phyloP scores from a whole-genome alignment of 805 yeast genomes.

The Yamadazyma laniorum region DNA sequence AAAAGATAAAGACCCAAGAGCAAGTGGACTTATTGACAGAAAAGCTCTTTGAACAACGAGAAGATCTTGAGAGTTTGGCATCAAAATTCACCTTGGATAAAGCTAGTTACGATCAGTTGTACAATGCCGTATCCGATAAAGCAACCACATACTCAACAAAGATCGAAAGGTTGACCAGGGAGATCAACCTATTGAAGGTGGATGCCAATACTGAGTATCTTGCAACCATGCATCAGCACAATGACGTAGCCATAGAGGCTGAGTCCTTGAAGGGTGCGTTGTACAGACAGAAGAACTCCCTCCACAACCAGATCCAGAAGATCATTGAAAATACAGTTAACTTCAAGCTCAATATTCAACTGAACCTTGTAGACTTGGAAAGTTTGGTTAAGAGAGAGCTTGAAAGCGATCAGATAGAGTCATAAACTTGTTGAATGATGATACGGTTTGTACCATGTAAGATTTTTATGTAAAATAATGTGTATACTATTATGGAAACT shows the following conservation, averaged over 20 bases:
- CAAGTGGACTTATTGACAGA: slow-evolving; percentile 56
- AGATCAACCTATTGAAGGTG: slow-evolving; percentile 48
- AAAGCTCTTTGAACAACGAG: slow-evolving; percentile 54
- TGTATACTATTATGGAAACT: slow-evolving; percentile 9
- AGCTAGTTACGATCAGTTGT: slow-evolving; percentile 53
- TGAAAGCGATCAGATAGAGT: slow-evolving; percentile 15
- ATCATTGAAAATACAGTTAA: slow-evolving; percentile 59
- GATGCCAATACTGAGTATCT: slow-evolving; percentile 49
- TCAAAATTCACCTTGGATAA: slow-evolving; percentile 53
- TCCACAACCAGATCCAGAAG: slow-evolving; percentile 54
- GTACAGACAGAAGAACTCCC: slow-evolving; percentile 42
- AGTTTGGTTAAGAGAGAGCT: slow-evolving; percentile 32
- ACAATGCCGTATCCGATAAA: slow-evolving; percentile 53
- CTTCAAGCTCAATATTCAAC: slow-evolving; percentile 68
- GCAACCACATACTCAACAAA: slow-evolving; percentile 57
- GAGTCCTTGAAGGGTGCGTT: slow-evolving; percentile 51
- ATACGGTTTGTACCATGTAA: too few species aligned
- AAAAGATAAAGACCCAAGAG: slow-evolving; percentile 55
- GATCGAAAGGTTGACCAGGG: slow-evolving; percentile 61
- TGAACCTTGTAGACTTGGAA: slow-evolving; percentile 59
- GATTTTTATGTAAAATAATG: slow-evolving; percentile 7
- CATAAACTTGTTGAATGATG: background rate
- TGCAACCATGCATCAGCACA: slow-evolving; percentile 45
- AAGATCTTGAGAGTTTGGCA: slow-evolving; percentile 55
- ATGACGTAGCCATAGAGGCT: slow-evolving; percentile 50